Evolutionary conservation across 495 filamentous ascomycete genomes (phyloP).

Genomic region (Tuber melanosporum): DNA sequence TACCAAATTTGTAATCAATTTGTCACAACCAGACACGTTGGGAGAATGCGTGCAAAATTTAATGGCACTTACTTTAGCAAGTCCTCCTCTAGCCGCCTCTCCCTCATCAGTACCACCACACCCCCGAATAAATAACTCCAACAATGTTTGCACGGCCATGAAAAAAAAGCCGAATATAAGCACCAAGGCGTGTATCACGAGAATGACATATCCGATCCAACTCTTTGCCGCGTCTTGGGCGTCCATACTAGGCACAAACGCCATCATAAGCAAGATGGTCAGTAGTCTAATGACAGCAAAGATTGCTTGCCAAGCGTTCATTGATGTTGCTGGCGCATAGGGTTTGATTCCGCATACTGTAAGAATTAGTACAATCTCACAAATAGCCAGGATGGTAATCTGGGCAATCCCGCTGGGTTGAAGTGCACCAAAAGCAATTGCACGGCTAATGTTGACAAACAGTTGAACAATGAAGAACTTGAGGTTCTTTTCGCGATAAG

Average conservation of each 20-base stretch:
- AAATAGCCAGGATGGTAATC: slow-evolving; percentile 82
- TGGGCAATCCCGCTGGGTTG: slow-evolving; percentile 91
- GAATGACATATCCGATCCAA: slow-evolving; percentile 92
- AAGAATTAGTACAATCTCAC: slow-evolving; percentile 84
- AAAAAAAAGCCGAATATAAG: slow-evolving; percentile 90
- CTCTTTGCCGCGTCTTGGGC: slow-evolving; percentile 71
- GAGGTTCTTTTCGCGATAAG: slow-evolving; percentile 75
- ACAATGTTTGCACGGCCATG: slow-evolving; percentile 79
- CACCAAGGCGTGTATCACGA: slow-evolving; percentile 77
- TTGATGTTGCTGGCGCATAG: slow-evolving; percentile 86
- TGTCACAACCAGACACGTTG: background rate
- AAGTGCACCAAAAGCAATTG: slow-evolving; percentile 81
- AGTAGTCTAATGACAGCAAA: slow-evolving; percentile 73
- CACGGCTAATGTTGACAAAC: slow-evolving; percentile 73
- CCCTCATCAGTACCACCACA: slow-evolving; percentile 67
- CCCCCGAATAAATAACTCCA: slow-evolving; percentile 76
- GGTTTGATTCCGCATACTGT: slow-evolving; percentile 84
- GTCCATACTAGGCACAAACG: slow-evolving; percentile 76
- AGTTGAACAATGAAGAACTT: slow-evolving; percentile 83
- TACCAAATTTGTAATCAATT: background rate
- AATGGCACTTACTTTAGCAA: slow-evolving; percentile 58
- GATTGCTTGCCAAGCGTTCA: slow-evolving; percentile 89
- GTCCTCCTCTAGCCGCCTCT: slow-evolving; percentile 73
- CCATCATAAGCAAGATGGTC: slow-evolving; percentile 72
- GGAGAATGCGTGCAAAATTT: slow-evolving; percentile 18